Evolutionary conservation across 495 filamentous ascomycete genomes (phyloP).

Genomic region (Talaromyces adpressus): DNA sequence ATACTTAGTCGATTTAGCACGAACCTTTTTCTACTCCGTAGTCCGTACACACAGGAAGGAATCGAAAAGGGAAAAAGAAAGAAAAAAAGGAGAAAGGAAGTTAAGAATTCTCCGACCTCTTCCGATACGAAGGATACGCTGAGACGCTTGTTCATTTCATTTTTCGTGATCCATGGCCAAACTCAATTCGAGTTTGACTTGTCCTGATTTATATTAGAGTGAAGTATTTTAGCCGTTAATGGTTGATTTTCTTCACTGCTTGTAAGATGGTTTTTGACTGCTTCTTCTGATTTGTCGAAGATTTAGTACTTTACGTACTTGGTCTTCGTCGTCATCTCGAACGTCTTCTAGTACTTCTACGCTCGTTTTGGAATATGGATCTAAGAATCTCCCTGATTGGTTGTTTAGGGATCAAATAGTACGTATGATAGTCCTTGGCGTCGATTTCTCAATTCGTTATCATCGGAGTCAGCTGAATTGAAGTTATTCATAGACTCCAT

Average conservation of each 20-base stretch:
- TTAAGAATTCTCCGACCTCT: not conserved
- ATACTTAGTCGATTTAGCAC: not conserved
- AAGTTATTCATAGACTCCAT: not conserved
- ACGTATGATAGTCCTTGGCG: not conserved
- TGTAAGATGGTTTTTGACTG: not conserved
- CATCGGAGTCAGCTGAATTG: not conserved
- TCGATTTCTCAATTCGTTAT: not conserved
- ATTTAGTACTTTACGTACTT: not conserved
- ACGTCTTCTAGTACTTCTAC: not conserved
- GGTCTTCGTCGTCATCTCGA: not conserved
- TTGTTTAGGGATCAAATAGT: not conserved
- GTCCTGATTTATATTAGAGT: not conserved
- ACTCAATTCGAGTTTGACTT: not conserved
- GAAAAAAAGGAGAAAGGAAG: not conserved
- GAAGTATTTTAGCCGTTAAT: not conserved
- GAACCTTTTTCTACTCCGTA: not conserved
- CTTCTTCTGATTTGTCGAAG: not conserved
- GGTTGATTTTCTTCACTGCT: not conserved
- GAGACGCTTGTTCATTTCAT: not conserved
- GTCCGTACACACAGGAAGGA: not conserved
- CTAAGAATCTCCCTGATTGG: not conserved
- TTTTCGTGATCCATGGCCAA: not conserved
- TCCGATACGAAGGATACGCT: not conserved
- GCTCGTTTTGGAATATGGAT: not conserved
- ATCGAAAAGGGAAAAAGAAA: not conserved